A percentile compares a stretch with the other conserved stretches of the same genome.
Conservation (phyloP, 805 yeast genomes). For the Cyberlindnera samutprakarnensis region DNA sequence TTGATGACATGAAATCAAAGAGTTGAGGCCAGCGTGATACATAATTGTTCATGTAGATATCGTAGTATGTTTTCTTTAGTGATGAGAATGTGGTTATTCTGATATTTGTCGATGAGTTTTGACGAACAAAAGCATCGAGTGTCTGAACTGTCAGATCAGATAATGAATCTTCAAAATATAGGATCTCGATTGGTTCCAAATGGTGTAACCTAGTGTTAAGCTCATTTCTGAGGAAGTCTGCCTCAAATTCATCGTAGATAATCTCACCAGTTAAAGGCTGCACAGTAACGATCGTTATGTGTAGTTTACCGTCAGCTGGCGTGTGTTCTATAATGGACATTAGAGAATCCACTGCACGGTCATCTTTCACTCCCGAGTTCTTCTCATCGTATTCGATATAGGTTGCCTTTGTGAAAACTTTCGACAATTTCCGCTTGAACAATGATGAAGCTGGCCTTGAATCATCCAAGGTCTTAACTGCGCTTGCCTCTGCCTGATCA, state of each 20-base stretch:
- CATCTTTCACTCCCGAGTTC: slow-evolving; percentile 18
- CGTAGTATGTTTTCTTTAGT: slow-evolving; percentile 10
- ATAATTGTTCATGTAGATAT: slow-evolving; percentile 10
- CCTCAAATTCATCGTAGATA: slow-evolving; percentile 62
- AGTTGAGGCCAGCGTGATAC: slow-evolving; percentile 12
- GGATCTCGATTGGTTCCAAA: slow-evolving; percentile 69
- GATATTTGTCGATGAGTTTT: slow-evolving; percentile 10
- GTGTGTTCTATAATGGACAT: slow-evolving; percentile 32
- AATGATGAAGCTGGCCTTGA: slow-evolving; percentile 46
- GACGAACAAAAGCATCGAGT: slow-evolving; percentile 21
- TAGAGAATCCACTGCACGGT: slow-evolving; percentile 36
- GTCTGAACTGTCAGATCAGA: slow-evolving; percentile 12
- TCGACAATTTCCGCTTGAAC: slow-evolving; percentile 61
- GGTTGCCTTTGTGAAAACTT: slow-evolving; percentile 77
- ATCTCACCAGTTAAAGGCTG: slow-evolving; percentile 74
- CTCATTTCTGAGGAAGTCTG: slow-evolving; percentile 46
- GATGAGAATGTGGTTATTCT: slow-evolving; percentile 12
- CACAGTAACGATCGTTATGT: slow-evolving; percentile 51
- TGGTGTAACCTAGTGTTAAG: slow-evolving; percentile 70
- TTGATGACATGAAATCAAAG: slow-evolving; percentile 21
- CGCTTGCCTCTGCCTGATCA: slow-evolving; percentile 76
- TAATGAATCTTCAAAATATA: slow-evolving; percentile 35
- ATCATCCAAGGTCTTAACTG: slow-evolving; percentile 44
- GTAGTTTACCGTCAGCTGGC: neutral
- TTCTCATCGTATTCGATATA: slow-evolving; percentile 54